These are phyloP conservation scores for Diaporthe amygdali DNA, from an alignment of 2,329 filamentous ascomycete species.

Conservation along the genomic window DNA sequence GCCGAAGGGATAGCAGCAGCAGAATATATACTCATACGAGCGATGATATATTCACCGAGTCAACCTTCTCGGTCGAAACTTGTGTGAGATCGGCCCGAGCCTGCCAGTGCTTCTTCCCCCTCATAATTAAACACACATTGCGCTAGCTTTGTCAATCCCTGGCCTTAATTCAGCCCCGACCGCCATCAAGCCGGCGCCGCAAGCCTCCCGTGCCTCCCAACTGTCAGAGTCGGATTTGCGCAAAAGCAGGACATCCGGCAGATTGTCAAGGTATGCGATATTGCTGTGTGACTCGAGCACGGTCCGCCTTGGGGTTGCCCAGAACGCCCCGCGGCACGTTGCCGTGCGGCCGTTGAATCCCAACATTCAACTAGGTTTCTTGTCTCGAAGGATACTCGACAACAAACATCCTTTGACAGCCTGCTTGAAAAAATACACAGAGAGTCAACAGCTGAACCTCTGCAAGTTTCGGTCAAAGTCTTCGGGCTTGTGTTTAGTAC, in stretches of 20 bases:
- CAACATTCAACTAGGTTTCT: not conserved
- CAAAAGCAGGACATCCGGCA: not conserved
- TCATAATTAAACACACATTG: constrained; percentile 5
- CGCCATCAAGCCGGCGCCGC: not conserved
- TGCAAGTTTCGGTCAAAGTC: constrained; percentile 8
- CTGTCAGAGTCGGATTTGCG: not conserved
- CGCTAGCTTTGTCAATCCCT: not conserved
- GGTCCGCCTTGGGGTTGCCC: not conserved
- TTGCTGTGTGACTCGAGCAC: not conserved
- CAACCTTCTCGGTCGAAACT: not conserved
- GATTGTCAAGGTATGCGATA: not conserved
- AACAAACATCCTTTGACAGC: not conserved
- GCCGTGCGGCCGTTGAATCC: not conserved
- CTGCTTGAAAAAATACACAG: not conserved
- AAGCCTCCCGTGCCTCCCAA: too few relatives aligned
- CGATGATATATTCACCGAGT: not conserved
- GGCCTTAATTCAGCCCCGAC: constrained; percentile 12
- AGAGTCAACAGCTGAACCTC: not conserved
- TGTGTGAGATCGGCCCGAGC: not conserved
- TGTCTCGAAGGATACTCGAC: not conserved
- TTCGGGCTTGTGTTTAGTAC: not conserved
- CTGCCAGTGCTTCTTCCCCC: constrained; percentile 2
- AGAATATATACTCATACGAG: not conserved
- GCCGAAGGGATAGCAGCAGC: not conserved
- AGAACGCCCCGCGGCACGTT: constrained; percentile 8